Evolutionary conservation across 2,329 filamentous ascomycete species (phyloP), one percentile per base, ranked within the genome.

Genomic region (Cladosporium sp.): DNA sequence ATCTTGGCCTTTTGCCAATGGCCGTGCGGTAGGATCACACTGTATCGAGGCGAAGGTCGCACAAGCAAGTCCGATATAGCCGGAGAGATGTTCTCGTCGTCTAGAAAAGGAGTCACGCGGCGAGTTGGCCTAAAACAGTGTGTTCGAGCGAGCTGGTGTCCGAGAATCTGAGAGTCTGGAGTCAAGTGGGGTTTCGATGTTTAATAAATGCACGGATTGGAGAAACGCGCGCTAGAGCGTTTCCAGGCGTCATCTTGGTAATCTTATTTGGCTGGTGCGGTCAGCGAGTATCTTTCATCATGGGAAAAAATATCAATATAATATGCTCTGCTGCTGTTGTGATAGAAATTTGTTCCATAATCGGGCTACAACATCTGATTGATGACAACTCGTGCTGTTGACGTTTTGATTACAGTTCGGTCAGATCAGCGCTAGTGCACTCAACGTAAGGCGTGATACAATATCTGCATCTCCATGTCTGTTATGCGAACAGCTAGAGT

Each of bases 171-270:
- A 14, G 62, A 64, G 62, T 59, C 56, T 59, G 56, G 55, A 58
- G 33, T 44, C 33, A 21, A 44, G 64, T 61, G 57, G 44, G 61
- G 67, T 65, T 64, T 16, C 11, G 8, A 21, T n/a, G 18, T 53
- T 31, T 31, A 53, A 64, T 31, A 53, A 64, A 29, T 65, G 65
- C 59, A 65, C 65, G 53, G 46, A 64, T n/a, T 61, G 18, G 2
- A 26, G 12, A 29, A 53, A 31, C 5, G 66, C 50, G 33, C 50
- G 33, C 33, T 55, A 63, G 44, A 53, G 37, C 50, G 31, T 21
- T 64, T 58, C 29, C 52, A 49, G 23, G 50, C 52, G 62, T 64
- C 63, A 44, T 65, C 21, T 29, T 23, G n/a, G 33, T 21, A 53
- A 62, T 53, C 46, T 55, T 62, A 40, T 40, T 44, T 62, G 29